Percentiles rank a stretch among this genome's conserved stretches.
Conservation (phyloP, 768 basidiomycete genomes). For the button mushroom (Agaricus bisporus) region DNA sequence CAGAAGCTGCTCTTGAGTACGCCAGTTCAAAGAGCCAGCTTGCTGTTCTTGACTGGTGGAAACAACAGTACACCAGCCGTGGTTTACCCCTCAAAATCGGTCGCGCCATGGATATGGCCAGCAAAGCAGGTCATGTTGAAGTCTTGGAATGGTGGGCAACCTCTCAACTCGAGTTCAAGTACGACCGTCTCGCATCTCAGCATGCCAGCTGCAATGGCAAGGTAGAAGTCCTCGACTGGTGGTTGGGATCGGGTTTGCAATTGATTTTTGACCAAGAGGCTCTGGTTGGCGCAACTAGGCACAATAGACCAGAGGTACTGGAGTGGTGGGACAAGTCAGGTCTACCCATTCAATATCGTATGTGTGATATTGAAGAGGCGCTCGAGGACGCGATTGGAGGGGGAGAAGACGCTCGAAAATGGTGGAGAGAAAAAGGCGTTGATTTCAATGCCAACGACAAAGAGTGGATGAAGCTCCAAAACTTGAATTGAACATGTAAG, state of each 20-base stretch:
- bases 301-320: constrained; percentile 75
- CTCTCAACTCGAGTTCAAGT: constrained; percentile 71
- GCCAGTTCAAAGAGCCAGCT: constrained; percentile 76
- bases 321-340: constrained; percentile 87
- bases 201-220: constrained; percentile 78
- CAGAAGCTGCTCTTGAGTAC: constrained; percentile 72
- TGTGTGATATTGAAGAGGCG: constrained; percentile 91
- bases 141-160: constrained; percentile 84
- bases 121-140: constrained; percentile 67
- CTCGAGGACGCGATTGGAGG: constrained; percentile 81
- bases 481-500: constrained; percentile 44
- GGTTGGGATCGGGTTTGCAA: constrained; percentile 72
- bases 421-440: constrained; percentile 81
- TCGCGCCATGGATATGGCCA: constrained; percentile 81
- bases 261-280: constrained; percentile 78
- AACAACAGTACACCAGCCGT: constrained; percentile 40
- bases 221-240: constrained; percentile 79
- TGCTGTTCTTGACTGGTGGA: constrained; percentile 83
- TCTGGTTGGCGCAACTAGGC: constrained; percentile 71
- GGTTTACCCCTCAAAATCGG: constrained; percentile 72
- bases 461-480: constrained; percentile 85
- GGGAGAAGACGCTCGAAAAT: constrained; percentile 66
- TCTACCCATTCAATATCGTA: constrained; percentile 75
- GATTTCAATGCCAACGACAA: constrained; percentile 80
- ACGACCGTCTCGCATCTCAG: constrained; percentile 70